Base-by-base conservation (phyloP, 495 filamentous ascomycete species). In the Neurospora sp. region DNA sequence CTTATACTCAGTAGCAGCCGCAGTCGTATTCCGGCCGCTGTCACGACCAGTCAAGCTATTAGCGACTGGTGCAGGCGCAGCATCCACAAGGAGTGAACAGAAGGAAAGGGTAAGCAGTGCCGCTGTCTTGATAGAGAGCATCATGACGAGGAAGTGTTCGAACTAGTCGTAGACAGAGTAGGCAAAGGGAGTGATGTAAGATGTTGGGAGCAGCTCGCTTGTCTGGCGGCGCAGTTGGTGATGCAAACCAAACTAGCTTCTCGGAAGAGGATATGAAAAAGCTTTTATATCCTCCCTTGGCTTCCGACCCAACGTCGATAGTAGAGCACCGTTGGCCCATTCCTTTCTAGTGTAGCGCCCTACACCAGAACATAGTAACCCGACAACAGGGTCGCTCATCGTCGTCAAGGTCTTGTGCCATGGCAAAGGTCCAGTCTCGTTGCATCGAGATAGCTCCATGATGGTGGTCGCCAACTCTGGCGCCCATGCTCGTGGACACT, bases 1-100 rank as follows among this genome's bases (percentile, higher is more conserved):
- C 74, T 81, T 79, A 72, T 83, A 84, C 5, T 75, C 72, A 22
- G 76, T 53, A 41, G 79, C 75, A 8, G 48, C 48, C 0, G 22
- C 48, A 1, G 20, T 59, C 0, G 1, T 4, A 22, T 59, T 27
- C 1, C 9, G 3, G 9, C 9, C 20, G 1, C 4, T 27, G 74
- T 73, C 74, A 76, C 48, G 20, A 14, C 4, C 4, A 12, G 20
- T 59, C 10, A 27, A 27, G 5, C 5, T 22, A 10, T 0, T 8
- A 1, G 3, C 0, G 18, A n/a, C 8, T 0, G 70, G 69, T 0
- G 74, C 27, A 5, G 77, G 74, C 16, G 68, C 22, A 37, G 72
- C 70, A 16, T 61, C n/a, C 3, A 70, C 69, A 9, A 73, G 39
- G 14, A 76, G 37, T 3, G 75, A 71, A 35, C 65, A 73, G 45